A percentile compares a stretch with the other conserved stretches of the same genome.
These are phyloP conservation scores for Yarrowia porcina DNA, from an alignment of 805 yeast species.

Conservation along the genomic window DNA sequence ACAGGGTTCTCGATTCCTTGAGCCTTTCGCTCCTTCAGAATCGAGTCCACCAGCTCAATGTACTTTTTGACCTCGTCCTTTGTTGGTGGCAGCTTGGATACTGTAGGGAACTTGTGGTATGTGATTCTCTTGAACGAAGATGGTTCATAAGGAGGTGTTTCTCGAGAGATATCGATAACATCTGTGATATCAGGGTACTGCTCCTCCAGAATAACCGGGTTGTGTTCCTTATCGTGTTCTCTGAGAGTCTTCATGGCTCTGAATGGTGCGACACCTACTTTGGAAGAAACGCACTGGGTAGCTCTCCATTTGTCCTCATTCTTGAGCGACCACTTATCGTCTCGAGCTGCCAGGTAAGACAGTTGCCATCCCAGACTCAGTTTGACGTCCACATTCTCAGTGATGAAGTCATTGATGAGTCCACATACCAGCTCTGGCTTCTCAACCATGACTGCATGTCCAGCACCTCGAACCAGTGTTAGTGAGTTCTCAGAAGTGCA, in stretches of 20 bases:
- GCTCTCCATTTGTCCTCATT: constrained; percentile 70
- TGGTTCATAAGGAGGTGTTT: constrained; percentile 69
- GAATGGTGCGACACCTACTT: constrained; percentile 46
- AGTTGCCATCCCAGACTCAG: constrained; percentile 71
- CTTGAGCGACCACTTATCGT: constrained; percentile 74
- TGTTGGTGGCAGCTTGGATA: constrained; percentile 73
- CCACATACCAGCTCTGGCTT: constrained; percentile 66
- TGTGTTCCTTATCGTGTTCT: constrained; percentile 58
- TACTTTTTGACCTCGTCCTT: constrained; percentile 55
- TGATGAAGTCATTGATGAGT: constrained; percentile 55
- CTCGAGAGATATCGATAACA: constrained; percentile 62
- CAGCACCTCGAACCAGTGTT: constrained; percentile 45
- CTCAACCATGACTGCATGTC: constrained; percentile 62
- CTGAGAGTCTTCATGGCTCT: constrained; percentile 74
- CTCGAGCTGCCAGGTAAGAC: constrained; percentile 48
- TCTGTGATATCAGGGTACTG: constrained; percentile 52
- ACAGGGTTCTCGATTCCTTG: constrained; percentile 37
- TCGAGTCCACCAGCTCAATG: constrained; percentile 50
- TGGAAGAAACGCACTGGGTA: constrained; percentile 46
- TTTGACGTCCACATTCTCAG: constrained; percentile 48
- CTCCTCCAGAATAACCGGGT: constrained; percentile 54
- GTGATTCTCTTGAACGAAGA: constrained; percentile 49
- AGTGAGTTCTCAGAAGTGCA: constrained; percentile 41
- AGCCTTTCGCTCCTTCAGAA: constrained; percentile 37
- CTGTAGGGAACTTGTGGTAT: constrained; percentile 73